phyloP scores from a whole-genome alignment of 306 rosid genomes.

The Cicer judaicum region DNA sequence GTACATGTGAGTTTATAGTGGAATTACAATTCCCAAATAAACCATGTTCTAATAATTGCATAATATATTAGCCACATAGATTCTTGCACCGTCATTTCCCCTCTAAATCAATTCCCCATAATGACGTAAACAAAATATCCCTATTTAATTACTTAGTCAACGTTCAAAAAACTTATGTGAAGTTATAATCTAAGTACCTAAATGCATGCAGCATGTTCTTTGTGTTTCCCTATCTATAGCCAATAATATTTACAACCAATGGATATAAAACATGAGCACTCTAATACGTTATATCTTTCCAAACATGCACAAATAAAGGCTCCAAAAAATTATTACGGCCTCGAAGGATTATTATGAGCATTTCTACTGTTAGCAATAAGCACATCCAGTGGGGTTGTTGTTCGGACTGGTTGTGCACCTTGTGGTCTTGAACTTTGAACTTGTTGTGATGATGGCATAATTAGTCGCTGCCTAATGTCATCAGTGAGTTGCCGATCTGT shows the following conservation, averaged over 20 bases:
- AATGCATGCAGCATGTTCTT: conserved; percentile 11
- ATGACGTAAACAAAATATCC: background rate
- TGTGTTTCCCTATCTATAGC: background rate
- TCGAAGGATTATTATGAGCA: conserved; percentile 42
- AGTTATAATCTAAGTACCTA: background rate
- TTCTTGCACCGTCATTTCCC: too few relatives aligned
- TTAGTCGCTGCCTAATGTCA: conserved; percentile 54
- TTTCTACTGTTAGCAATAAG: conserved; percentile 47
- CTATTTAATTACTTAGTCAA: background rate
- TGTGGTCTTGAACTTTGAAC: conserved; percentile 38
- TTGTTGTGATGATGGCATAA: conserved; percentile 61
- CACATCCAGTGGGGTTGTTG: conserved; percentile 41
- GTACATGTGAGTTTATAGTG: too few relatives aligned
- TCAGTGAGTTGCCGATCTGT: conserved; percentile 54
- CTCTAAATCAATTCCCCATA: background rate
- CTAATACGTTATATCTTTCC: conserved; percentile 15
- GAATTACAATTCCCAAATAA: conserved; percentile 1
- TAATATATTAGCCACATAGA: background rate
- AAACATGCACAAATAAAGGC: conserved; percentile 13
- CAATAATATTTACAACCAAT: background rate
- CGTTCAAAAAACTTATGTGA: background rate
- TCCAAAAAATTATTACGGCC: conserved; percentile 23
- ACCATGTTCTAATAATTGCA: background rate
- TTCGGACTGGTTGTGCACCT: conserved; percentile 33
- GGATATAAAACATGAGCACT: background rate